These are phyloP conservation scores for Picochlorum sp. DNA, from an alignment of 139 green algal genomes.

Conservation along the genomic window DNA sequence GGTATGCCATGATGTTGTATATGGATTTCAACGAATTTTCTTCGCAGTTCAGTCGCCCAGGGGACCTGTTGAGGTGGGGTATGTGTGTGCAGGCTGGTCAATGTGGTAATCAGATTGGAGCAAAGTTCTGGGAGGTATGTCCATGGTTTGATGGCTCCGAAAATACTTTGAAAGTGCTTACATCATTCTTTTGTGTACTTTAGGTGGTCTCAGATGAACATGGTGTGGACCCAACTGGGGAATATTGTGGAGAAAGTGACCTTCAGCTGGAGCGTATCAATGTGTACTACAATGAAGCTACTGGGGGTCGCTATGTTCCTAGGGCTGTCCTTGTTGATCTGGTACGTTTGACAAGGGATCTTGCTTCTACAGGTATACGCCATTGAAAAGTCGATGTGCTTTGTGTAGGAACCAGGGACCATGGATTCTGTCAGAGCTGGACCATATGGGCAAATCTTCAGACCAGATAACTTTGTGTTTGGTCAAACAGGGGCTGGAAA, in stretches of 20 bases:
- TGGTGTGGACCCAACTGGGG: slow-evolving; percentile 88
- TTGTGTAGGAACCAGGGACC: slow-evolving; percentile 78
- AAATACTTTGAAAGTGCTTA: not conserved
- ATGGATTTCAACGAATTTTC: too few relatives aligned
- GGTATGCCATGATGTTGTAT: not conserved
- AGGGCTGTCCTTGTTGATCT: slow-evolving; percentile 96
- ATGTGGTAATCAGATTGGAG: slow-evolving; percentile 97
- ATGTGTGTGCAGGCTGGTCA: slow-evolving; percentile 65
- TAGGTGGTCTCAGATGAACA: slow-evolving; percentile 79
- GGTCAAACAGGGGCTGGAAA: slow-evolving; percentile 93
- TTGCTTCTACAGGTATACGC: not conserved
- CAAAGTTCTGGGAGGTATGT: slow-evolving; percentile 90
- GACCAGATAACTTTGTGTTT: slow-evolving; percentile 98
- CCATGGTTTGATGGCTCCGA: not conserved
- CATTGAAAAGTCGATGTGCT: not conserved
- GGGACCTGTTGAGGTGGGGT: not conserved
- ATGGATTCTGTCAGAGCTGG: slow-evolving; percentile 96
- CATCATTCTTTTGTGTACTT: not conserved
- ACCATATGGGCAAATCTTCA: slow-evolving; percentile 90
- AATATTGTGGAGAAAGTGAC: slow-evolving; percentile 81
- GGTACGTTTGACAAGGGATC: slow-evolving; percentile 13
- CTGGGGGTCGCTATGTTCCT: slow-evolving; percentile 94
- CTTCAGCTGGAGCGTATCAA: slow-evolving; percentile 99
- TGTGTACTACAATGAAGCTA: slow-evolving; percentile 99
- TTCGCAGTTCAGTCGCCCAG: not conserved